phyloP scores from a whole-genome alignment of 2,329 filamentous ascomycete species.

The Dactylonectria macrodidyma region DNA sequence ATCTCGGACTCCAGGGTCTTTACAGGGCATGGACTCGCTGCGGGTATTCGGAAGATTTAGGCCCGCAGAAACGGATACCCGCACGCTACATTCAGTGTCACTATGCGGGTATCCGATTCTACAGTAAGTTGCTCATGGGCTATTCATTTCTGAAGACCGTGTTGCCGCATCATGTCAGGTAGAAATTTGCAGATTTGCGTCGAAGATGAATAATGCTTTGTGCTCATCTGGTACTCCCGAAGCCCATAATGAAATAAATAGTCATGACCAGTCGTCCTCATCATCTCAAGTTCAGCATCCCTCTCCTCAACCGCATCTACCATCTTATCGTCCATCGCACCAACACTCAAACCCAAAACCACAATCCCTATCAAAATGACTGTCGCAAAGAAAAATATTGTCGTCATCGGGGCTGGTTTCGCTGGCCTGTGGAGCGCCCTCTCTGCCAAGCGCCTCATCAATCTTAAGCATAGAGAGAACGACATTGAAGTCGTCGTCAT shows the following conservation, averaged over 20 bases:
- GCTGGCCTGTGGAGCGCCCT: conserved; percentile 34
- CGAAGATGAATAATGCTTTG: too few relatives aligned
- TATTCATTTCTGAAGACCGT: background rate
- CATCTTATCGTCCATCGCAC: background rate
- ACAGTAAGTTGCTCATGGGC: background rate
- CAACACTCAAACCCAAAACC: background rate
- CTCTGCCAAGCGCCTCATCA: conserved; percentile 31
- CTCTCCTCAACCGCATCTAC: background rate
- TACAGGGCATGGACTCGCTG: background rate
- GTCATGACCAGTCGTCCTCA: too few relatives aligned
- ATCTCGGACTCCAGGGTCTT: too few relatives aligned
- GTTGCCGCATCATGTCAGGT: background rate
- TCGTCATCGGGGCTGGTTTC: conserved; percentile 32
- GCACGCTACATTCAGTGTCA: background rate
- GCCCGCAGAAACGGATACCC: background rate
- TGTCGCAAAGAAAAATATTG: conserved; percentile 22
- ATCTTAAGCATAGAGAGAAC: background rate
- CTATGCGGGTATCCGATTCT: conserved; percentile 7
- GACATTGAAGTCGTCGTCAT: conserved; percentile 50
- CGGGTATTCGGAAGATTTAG: conserved; percentile 3
- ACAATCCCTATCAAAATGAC: background rate
- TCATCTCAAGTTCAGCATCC: background rate
- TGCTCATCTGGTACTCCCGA: background rate
- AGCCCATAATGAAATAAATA: background rate
- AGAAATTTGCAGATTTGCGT: too few relatives aligned